Base-by-base conservation (phyloP, 1,139 yeast genomes). In the Yamadazyma epiphylla region DNA sequence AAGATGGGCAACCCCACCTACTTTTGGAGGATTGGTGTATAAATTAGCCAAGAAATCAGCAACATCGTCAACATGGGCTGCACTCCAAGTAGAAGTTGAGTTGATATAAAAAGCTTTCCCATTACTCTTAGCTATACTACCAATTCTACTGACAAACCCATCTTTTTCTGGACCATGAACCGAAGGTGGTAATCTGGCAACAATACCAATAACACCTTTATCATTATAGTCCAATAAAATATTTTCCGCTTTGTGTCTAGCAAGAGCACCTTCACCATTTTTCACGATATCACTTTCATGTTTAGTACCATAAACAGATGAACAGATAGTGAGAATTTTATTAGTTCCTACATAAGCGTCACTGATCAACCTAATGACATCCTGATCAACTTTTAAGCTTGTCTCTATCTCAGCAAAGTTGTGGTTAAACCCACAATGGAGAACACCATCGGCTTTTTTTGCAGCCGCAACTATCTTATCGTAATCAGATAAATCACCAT, bases 361-460 rank as follows among this genome's bases (percentile, higher is more conserved):
- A 21, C 43, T 31, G 35, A 60, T 44, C n/a, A 54, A 46, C 5
- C 26, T 22, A 12, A 43, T 33, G 4, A 55, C 57, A 5, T 24
- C 35, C 4, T 26, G 32, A 27, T 58, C 64, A 27, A 37, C 29
- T 11, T 31, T 34, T 22, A 41, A 28, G 15, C 36, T 13, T 16
- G 38, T 27, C 3, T 28, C 39, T 25, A 30, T 36, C 19, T 57
- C 62, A 20, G 40, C 31, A 30, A 52, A 49, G 25, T 53, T 58
- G 35, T 51, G 58, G 14, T 40, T 38, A 36, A 50, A 60, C 1
- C 53, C 70, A 22, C 58, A 35, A 31, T 62, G 67, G 12, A 60
- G 26, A 4, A 50, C 52, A 8, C 53, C 69, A 33, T 61, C 67
- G 8, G 53, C 26, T 21, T 45, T 45, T 8, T 33, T 27, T 8